Conservation (phyloP, 371 early-diverging fungal genomes). For the Mortierella sp. region DNA sequence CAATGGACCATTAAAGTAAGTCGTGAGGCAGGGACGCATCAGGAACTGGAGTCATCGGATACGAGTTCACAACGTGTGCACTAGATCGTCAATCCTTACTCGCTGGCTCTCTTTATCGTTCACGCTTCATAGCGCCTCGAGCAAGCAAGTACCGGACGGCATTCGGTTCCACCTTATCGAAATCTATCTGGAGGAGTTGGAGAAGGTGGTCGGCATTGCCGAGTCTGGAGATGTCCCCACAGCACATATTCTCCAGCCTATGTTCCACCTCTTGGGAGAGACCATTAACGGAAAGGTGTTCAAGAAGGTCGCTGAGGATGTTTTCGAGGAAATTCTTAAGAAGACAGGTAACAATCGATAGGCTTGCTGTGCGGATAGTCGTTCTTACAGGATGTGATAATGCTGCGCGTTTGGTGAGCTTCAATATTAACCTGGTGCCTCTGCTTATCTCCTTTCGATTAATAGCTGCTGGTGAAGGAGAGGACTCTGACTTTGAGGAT, state of each 20-base stretch:
- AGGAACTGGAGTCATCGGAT: not conserved
- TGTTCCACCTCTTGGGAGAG: slow-evolving; percentile 70
- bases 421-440: not conserved
- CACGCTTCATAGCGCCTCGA: slow-evolving; percentile 65
- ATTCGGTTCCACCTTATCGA: slow-evolving; percentile 86
- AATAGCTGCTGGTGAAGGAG: slow-evolving; percentile 52
- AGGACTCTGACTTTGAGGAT: slow-evolving; percentile 49
- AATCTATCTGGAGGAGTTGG: slow-evolving; percentile 86
- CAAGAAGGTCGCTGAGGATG: slow-evolving; percentile 63
- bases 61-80: not conserved
- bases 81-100: not conserved
- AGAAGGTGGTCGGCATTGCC: slow-evolving; percentile 67
- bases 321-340: slow-evolving; percentile 57
- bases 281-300: slow-evolving; percentile 67
- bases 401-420: not conserved
- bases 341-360: slow-evolving; percentile 32
- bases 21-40: not conserved
- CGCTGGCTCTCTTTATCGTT: not conserved
- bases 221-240: slow-evolving; percentile 68
- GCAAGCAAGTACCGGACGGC: slow-evolving; percentile 77
- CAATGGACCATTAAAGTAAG: slow-evolving; percentile 81
- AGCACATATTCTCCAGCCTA: slow-evolving; percentile 74
- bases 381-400: not conserved
- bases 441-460: not conserved
- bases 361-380: not conserved